Evolutionary conservation across 768 basidiomycete genomes (phyloP), one percentile per base, ranked within the genome.

Genomic region (Rubroboletus satanas): DNA sequence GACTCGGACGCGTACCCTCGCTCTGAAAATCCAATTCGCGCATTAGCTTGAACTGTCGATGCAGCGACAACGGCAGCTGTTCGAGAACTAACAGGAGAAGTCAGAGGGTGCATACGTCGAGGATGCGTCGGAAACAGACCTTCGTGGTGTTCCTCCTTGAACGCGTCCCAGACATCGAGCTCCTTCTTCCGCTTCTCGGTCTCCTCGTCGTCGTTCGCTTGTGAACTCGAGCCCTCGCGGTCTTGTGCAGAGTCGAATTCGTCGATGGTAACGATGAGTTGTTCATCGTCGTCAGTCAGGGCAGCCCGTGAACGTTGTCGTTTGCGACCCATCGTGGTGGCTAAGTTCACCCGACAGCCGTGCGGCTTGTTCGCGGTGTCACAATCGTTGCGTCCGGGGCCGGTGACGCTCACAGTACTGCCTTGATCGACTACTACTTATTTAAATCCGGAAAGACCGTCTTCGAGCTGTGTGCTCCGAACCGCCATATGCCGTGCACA

Each of bases 101-200:
- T 52, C 17, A 7, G 46, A 17, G 17, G 42, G n/a, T 45, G 29
- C 46, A 31, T 43, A 42, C 50, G 46, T 39, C 42, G 37, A 18
- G 29, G 45, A 35, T 7, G 31, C 11, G 15, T 45, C 33, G 32
- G 33, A 41, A 57, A 36, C 76, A 46, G 41, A 86, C 90, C 81
- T 79, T 91, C 90, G 67, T 83, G 84, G 61, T 90, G 83, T 56
- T 92, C 87, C 63, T 92, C 90, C 64, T 82, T 81, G 66, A 92
- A 80, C 37, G 82, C 74, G 44, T 88, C 84, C 87, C 88, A 89
- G 36, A 88, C 76, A 32, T 83, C 83, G 55, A 74, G 77, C 60
- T 87, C 86, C 66, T 79, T 83, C 62, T 80, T 76, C 23, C 60
- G 65, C 45, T 66, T 66, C 52, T 64, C 64, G 5, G 31, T 54